Evolutionary conservation across 768 basidiomycete species (phyloP), one percentile per base, ranked within the genome.

Genomic region (Rhodocollybia butyracea): DNA sequence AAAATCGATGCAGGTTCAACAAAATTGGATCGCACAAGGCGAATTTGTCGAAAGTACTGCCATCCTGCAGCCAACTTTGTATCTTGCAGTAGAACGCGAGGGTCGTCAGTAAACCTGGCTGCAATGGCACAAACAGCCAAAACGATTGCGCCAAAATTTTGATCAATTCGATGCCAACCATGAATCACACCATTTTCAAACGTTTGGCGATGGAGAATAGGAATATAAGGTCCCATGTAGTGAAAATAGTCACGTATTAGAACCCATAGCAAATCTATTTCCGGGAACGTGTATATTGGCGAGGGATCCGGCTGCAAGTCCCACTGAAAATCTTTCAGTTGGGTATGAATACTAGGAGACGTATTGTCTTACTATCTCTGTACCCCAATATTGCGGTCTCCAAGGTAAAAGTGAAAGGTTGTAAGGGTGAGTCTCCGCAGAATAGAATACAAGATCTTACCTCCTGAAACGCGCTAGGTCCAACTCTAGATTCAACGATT

Each of bases 41-140:
- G 47, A 70, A 69, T 21, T 65, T 65, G 52, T 76, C 70, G 60
- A 69, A 80, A 55, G 63, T 26, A 57, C 30, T 52, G 66, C 74
- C 75, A 76, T 4, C 76, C 76, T 21, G 50, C 22, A 15, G 36
- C 29, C 4, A 45, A 36, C 24, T 34, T 47, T 10, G 45, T 24
- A 26, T 36, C 36, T 19, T 38, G 24, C 11, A 17, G 48, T 29
- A 73, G 50, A n/a, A 80, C 75, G 19, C 78, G 68, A 1, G 70
- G 68, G 60, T 85, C 80, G 46, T 79, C 67, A 17, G 68, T 64
- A n/a, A 50, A 36, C 59, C 80, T 71, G 0, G 79, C 63, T 3
- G 74, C 83, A 45, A 75, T 65, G 0, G 85, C 82, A 61, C 80
- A 82, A 0, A 84, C 71, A 13, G 80, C 63, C 10, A 84, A 68